Evolutionary conservation across 1,284 basidiomycete species (phyloP), one percentile per base, ranked within the genome.

Genomic region (Boletus semigastroideus): DNA sequence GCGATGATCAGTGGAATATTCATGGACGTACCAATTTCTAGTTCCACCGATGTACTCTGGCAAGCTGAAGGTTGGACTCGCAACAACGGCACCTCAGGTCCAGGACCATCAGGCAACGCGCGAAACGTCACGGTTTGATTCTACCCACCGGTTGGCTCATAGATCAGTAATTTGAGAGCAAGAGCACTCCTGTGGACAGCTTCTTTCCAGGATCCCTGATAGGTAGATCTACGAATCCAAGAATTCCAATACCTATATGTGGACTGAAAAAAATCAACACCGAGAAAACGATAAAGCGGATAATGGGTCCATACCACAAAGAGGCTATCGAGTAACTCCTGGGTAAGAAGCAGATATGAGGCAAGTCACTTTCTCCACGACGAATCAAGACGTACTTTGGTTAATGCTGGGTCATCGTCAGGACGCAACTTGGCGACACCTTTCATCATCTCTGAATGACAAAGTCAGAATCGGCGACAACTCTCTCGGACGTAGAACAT

Each of bases 201-300:
- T 69, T 98, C 94, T 59, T 94, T 87, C 94, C 94, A 98, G n/a
- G 90, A 83, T 0, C 94, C 94, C 19, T 78, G 79, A 70, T 97
- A 97, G 0, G 86, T 89, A 16, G 87, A 90, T 59, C 82, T 80
- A 16, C 79, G 75, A 59, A 95, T 87, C 94, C 94, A 97, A 25
- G 79, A 71, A 55, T 83, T 83, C 94, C 94, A 97, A 69, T 90
- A 96, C n/a, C 70, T 71, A 57, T 84, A 84, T 5, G 94, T 95
- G n/a, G 83, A 76, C 82, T 85, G 46, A 42, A 16, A 27, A 51
- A 6, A 0, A 38, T 51, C 42, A 42, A 42, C 12, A 13, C 33
- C 17, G 16, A 17, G 16, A 27, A 2, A 14, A 25, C 34, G 2
- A 13, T 16, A 38, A 25, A 20, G 8, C n/a, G 14, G 17, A 55